phyloP scores from a whole-genome alignment of 2,329 filamentous ascomycete species.

The Blastomyces parvus region DNA sequence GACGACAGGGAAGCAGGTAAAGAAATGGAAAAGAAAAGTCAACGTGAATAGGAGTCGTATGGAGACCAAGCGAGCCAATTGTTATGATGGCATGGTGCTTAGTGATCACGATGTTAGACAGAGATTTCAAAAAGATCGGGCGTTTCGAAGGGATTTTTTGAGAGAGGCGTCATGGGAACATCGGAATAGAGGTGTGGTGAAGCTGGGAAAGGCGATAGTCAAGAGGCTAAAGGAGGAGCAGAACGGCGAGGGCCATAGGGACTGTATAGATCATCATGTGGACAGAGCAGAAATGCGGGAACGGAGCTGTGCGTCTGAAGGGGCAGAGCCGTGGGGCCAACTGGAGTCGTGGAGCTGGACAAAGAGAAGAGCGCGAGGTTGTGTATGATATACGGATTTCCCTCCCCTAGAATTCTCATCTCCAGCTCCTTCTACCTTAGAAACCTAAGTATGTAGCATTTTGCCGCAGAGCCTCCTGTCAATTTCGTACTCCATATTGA shows the following conservation, averaged over 20 bases:
- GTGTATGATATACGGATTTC: not conserved
- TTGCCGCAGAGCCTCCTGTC: no score
- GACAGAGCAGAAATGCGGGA: not conserved
- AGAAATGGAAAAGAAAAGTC: conserved; percentile 4
- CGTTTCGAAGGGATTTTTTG: conserved; percentile 5
- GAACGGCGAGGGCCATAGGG: not conserved
- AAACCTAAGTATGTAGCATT: no score
- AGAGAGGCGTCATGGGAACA: not conserved
- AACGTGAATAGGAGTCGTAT: conserved; percentile 3
- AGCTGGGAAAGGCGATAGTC: conserved; percentile 6
- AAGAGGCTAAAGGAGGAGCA: not conserved
- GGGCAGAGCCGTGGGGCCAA: not conserved
- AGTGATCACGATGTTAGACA: not conserved
- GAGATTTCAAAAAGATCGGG: not conserved
- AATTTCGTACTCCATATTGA: no score
- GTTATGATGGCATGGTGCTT: conserved; percentile 11
- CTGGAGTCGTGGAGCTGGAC: not conserved
- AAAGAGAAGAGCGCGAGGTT: not conserved
- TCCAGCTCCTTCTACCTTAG: no score
- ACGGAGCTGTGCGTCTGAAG: not conserved
- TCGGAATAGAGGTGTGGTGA: conserved; percentile 1
- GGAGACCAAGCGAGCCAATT: not conserved
- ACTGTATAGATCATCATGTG: not conserved
- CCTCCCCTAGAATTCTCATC: no score
- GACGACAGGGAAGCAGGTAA: conserved; percentile 4